phyloP scores from a whole-genome alignment of 805 yeast genomes.

The Scheffersomyces stipitis region DNA sequence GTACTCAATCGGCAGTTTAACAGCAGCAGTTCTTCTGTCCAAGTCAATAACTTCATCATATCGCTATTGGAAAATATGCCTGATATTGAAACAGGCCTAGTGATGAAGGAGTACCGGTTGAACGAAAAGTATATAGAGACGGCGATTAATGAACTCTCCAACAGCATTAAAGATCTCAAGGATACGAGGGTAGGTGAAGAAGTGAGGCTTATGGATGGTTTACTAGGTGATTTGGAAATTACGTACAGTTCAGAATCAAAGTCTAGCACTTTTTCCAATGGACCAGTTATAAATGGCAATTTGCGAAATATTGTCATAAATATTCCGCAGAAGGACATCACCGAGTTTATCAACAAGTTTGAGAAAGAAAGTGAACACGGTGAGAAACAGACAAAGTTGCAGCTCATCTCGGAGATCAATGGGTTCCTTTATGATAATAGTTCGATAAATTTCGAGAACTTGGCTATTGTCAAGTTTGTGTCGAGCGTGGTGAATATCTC shows the following conservation, averaged over 20 bases:
- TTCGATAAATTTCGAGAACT: conserved; percentile 18
- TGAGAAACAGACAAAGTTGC: background rate
- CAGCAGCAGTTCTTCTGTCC: background rate
- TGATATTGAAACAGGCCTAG: conserved; percentile 5
- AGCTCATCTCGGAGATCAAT: conserved; percentile 11
- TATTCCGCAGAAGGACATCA: conserved; percentile 20
- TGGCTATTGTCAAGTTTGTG: conserved; percentile 18
- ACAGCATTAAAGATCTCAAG: background rate
- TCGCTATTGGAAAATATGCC: conserved; percentile 9
- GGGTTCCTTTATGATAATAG: conserved; percentile 18
- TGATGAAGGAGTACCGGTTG: conserved; percentile 10
- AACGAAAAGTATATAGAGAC: conserved; percentile 3
- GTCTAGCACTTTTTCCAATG: background rate
- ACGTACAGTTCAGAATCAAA: conserved; percentile 3
- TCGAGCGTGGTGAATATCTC: conserved; percentile 18
- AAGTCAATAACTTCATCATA: conserved; percentile 3
- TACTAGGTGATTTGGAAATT: conserved; percentile 10
- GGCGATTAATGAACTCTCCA: background rate
- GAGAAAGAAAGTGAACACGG: conserved; percentile 1
- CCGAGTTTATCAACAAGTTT: conserved; percentile 1
- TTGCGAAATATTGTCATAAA: conserved; percentile 21
- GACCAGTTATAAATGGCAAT: conserved; percentile 11
- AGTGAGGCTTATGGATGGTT: background rate
- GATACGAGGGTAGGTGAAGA: background rate
- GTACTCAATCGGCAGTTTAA: conserved; percentile 3